Base-by-base conservation (phyloP, 2,329 filamentous ascomycete species). In the Sporothrix globosa region DNA sequence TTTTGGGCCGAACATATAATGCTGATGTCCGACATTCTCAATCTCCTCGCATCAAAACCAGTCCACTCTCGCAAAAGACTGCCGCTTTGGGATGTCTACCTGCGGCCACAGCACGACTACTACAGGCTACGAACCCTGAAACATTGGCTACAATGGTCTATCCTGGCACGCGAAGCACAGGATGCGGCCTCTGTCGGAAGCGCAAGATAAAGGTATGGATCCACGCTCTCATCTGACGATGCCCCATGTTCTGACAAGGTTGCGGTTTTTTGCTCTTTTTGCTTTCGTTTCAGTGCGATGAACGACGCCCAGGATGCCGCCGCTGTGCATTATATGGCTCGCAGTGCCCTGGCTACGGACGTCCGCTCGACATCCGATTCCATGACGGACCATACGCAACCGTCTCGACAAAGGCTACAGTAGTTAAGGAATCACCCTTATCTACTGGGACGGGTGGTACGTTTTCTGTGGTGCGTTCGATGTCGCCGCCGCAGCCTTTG, bases 281-380 rank as follows among this genome's bases (percentile, higher is more conserved):
- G 13, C 13, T 11, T 61, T 13, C 34, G 41, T 48, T 66, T 19
- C 44, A 66, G 44, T 66, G 61, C 24, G 61, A 66, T 30, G 61
- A 66, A n/a, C 13, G 44, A 34, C 44, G 61, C 6, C 44, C 61
- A 48, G 61, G 61, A 17, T 66, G 61, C 44, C 61, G 61, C 24
- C 44, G 61, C 1, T 66, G 61, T 34, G 44, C 24, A 3, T 44
- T 66, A 2, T 48, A 66, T 17, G 44, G 44, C 44, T 27, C 44
- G 17, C 44, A 24, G 27, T 66, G 44, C 7, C 61, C 61, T n/a
- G 61, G 61, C 41, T 66, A 66, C 27, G 61, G 44, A 5, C 61
- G 61, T 3, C 61, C 61, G 14, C 61, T 66, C 9, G 61, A 66
- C 14, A 66, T 66, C 44, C 61, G 61, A 30, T 66, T 66, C 44